Percentiles rank a stretch among this genome's conserved stretches.
Conservation (phyloP, 257 asterid species). For the Nicotiana undulata region DNA sequence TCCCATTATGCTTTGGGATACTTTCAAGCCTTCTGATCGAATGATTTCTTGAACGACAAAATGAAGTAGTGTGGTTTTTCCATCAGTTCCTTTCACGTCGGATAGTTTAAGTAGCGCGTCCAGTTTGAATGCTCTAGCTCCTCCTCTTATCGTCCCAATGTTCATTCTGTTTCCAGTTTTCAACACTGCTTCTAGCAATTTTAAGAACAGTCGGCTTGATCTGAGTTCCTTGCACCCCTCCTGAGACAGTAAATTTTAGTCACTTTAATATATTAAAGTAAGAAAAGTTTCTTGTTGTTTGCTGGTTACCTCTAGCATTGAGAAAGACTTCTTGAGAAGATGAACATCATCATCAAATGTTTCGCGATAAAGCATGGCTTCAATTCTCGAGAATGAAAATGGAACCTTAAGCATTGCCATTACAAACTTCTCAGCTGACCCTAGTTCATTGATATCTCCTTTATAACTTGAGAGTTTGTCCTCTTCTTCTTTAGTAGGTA, state of each 20-base stretch:
- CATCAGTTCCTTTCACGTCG: slow-evolving; percentile 89
- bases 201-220: slow-evolving; percentile 86
- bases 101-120: slow-evolving; percentile 90
- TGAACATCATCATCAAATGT: slow-evolving; percentile 77
- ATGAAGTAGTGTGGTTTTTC: slow-evolving; percentile 86
- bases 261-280: neutral
- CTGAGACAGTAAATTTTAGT: slow-evolving; percentile 18
- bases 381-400: slow-evolving; percentile 67
- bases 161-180: slow-evolving; percentile 97
- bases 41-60: slow-evolving; percentile 87
- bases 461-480: slow-evolving; percentile 56
- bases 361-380: slow-evolving; percentile 85
- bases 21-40: slow-evolving; percentile 80
- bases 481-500: slow-evolving; percentile 83
- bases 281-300: neutral
- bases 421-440: slow-evolving; percentile 82
- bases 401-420: slow-evolving; percentile 69
- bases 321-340: slow-evolving; percentile 81
- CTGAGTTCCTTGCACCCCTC: slow-evolving; percentile 93
- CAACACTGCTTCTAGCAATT: slow-evolving; percentile 85
- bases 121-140: slow-evolving; percentile 89
- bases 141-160: slow-evolving; percentile 86
- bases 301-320: slow-evolving; percentile 68
- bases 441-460: slow-evolving; percentile 62
- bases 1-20: slow-evolving; percentile 92